Percentiles rank a stretch among this genome's conserved stretches.
These are phyloP conservation scores for Eucalyptus paniculata DNA, from an alignment of 345 rosid genomes.

Conservation along the genomic window DNA sequence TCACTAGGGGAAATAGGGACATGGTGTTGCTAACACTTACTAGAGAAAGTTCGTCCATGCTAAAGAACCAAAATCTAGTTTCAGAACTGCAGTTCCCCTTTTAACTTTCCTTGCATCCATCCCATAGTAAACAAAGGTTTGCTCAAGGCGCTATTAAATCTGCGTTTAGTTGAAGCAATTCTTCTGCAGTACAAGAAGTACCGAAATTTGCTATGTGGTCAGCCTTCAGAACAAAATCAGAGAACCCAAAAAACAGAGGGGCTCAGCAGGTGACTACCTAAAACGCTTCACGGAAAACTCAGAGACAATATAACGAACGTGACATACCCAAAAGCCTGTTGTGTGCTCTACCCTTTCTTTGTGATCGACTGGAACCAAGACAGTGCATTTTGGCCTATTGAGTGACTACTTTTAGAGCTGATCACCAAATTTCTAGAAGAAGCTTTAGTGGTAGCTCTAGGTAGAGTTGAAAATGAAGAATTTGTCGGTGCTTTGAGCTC, in stretches of 20 bases:
- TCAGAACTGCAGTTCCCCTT: neutral
- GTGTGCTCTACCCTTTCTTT: slow-evolving; percentile 53
- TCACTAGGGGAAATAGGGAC: neutral
- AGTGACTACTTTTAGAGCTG: too few species aligned
- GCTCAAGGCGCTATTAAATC: neutral
- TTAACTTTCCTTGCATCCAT: neutral
- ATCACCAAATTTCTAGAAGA: too few species aligned
- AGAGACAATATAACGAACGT: neutral
- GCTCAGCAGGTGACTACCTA: neutral
- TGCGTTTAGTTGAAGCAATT: too few species aligned
- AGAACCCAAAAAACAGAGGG: neutral
- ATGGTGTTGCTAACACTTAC: neutral
- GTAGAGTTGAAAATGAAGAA: too few species aligned
- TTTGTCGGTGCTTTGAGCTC: too few species aligned
- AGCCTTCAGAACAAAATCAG: neutral
- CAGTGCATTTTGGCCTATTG: neutral
- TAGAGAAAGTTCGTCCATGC: neutral
- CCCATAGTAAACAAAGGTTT: neutral
- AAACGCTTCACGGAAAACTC: neutral
- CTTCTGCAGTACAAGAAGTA: neutral
- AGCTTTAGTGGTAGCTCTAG: too few species aligned
- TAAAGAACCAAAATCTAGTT: neutral
- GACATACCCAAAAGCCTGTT: slow-evolving; percentile 80
- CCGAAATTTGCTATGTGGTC: neutral
- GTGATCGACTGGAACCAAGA: slow-evolving; percentile 5